phyloP scores from a whole-genome alignment of 495 filamentous ascomycete genomes.

The Penicillium dipodomyicola region DNA sequence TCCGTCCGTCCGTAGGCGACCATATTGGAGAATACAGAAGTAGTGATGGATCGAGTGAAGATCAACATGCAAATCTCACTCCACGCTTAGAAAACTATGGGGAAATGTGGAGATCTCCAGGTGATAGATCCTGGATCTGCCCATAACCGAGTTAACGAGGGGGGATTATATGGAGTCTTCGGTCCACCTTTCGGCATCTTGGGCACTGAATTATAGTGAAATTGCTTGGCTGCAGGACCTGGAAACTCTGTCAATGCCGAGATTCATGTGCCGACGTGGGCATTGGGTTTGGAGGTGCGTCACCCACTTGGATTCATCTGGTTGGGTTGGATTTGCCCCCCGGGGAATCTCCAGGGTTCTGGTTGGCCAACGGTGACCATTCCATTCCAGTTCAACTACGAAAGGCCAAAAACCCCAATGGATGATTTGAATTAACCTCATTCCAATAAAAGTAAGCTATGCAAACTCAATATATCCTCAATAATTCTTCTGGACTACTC shows the following conservation, averaged over 20 bases:
- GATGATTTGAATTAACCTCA: background rate
- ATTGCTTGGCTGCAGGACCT: background rate
- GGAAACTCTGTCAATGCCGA: slow-evolving; percentile 3
- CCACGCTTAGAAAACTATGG: background rate
- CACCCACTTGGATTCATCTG: background rate
- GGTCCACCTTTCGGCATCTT: background rate
- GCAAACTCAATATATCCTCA: slow-evolving; percentile 16
- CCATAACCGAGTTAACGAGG: background rate
- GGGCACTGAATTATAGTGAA: background rate
- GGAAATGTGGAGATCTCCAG: slow-evolving; percentile 7
- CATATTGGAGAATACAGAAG: background rate
- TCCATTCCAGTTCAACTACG: background rate
- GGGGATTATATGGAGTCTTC: background rate
- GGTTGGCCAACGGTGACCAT: background rate
- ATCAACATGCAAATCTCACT: slow-evolving; percentile 4
- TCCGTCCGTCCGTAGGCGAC: slow-evolving; percentile 8
- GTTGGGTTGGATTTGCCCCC: background rate
- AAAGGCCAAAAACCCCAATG: background rate
- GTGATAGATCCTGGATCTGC: background rate
- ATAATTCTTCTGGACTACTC: slow-evolving; percentile 78
- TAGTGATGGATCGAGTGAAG: slow-evolving; percentile 1
- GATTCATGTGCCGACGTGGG: background rate
- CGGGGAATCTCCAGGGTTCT: background rate
- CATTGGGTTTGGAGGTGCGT: slow-evolving; percentile 3
- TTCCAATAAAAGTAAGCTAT: background rate